A percentile compares a stretch with the other conserved stretches of the same genome.
Evolutionary conservation across 208 protist genomes (phyloP).

Genomic region (Trypanosoma conorhini): DNA sequence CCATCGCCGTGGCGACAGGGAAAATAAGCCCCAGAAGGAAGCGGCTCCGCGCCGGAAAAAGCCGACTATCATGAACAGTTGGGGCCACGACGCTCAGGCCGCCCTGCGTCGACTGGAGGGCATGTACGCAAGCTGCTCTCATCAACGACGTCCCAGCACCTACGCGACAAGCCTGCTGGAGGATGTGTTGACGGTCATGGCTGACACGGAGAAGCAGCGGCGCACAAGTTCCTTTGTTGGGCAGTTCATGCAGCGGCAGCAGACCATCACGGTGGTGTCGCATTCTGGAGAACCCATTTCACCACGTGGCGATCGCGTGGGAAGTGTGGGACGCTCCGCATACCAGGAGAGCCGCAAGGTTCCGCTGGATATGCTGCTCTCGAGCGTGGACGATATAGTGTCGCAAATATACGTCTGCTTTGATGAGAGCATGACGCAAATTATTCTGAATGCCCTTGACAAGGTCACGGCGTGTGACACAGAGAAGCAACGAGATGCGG

Average conservation of each 20-base stretch:
- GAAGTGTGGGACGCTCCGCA: slow-evolving; percentile 56
- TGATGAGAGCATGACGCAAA: slow-evolving; percentile 86
- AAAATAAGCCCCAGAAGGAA: slow-evolving; percentile 4
- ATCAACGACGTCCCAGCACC: slow-evolving; percentile 13
- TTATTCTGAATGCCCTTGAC: slow-evolving; percentile 90
- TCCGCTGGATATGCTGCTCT: slow-evolving; percentile 78
- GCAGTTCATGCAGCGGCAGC: slow-evolving; percentile 67
- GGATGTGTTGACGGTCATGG: slow-evolving; percentile 29
- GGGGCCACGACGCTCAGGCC: slow-evolving; percentile 32
- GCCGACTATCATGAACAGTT: slow-evolving; percentile 16
- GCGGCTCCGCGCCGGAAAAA: slow-evolving; percentile 3
- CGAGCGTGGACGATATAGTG: slow-evolving; percentile 88
- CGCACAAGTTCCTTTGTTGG: slow-evolving; percentile 59
- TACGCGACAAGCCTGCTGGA: slow-evolving; percentile 27
- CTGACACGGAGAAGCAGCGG: slow-evolving; percentile 36
- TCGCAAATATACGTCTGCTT: slow-evolving; percentile 89
- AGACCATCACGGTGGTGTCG: slow-evolving; percentile 61
- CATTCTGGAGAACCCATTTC: slow-evolving; percentile 79
- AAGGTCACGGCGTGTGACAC: slow-evolving; percentile 75
- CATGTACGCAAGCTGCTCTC: slow-evolving; percentile 37
- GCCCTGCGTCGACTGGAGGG: slow-evolving; percentile 40
- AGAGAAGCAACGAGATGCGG: slow-evolving; percentile 54
- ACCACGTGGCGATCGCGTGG: slow-evolving; percentile 72
- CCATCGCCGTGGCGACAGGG: neutral
- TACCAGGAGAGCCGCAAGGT: slow-evolving; percentile 72